Evolutionary conservation across 2,329 filamentous ascomycete species (phyloP), one percentile per base, ranked within the genome.

Genomic region (Curvularia verruculosa): DNA sequence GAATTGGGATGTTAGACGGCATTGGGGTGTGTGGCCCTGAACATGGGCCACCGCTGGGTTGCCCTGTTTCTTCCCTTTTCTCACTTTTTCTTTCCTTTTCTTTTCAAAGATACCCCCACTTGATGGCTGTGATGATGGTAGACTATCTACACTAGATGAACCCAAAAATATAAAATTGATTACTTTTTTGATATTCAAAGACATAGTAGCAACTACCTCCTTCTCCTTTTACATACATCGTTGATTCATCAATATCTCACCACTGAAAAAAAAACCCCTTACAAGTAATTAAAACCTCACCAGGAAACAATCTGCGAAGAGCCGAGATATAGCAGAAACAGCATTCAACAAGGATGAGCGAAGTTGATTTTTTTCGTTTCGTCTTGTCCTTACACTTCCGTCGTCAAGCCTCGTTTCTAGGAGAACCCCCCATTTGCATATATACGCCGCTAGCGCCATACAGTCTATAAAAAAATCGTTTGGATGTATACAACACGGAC

Each of bases 1-100:
- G 44, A 79, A 82, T 59, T 85, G 84, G 84, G 74, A 71, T 15
- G 70, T 54, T 2, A 62, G 49, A 54, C 60, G 58, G 48, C 68
- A 73, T 55, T 63, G 64, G 55, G 59, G 68, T 4, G 68, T 65
- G 56, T 72, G 34, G 57, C 63, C 45, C 61, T 63, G 53, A 18
- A 0, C n/a, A n/a, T 9, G 3, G 12, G 41, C 5, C 3, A 15
- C 7, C 21, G 43, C 1, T 9, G 41, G 18, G 34, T 4, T 36
- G 34, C 34, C 3, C 2, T 7, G 34, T 26, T 24, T 41, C 19
- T 13, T 23, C 7, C 12, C 7, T 40, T 40, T 3, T 40, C 1
- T 21, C 5, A 6, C 18, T n/a, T 40, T 49, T 8, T 18, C 5
- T 13, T 49, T 8, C 12, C 5, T 13, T 26, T 31, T 24, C 18